These are phyloP conservation scores for Neurospora tetraspora DNA, from an alignment of 495 filamentous ascomycete genomes.

Conservation along the genomic window DNA sequence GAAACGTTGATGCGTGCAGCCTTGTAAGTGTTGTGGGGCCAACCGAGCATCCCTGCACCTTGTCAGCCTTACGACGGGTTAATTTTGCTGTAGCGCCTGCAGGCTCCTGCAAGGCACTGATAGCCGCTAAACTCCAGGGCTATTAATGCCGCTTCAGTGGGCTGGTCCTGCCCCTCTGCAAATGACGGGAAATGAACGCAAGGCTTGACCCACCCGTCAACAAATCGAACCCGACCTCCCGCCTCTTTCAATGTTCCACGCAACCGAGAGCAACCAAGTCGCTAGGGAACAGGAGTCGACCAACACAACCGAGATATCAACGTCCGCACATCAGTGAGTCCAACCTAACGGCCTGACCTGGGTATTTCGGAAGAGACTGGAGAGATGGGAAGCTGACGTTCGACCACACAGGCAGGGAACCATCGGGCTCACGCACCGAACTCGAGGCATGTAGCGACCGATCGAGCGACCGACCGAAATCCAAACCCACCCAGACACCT, in stretches of 20 bases:
- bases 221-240: background rate
- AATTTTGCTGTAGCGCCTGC: background rate
- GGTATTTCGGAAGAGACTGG: background rate
- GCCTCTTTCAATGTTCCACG: background rate
- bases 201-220: background rate
- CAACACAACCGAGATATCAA: background rate
- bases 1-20: background rate
- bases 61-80: background rate
- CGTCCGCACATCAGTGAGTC: background rate
- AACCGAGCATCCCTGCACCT: background rate
- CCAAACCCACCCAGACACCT: background rate
- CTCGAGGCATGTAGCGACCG: background rate
- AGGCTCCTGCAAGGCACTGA: background rate
- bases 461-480: background rate
- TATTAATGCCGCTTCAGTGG: background rate
- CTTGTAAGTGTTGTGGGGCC: background rate
- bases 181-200: background rate
- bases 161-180: background rate
- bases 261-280: too few species aligned
- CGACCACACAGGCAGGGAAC: background rate
- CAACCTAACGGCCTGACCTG: background rate
- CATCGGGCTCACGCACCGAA: background rate
- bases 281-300: background rate
- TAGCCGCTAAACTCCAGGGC: background rate
- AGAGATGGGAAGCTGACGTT: background rate